phyloP scores from a whole-genome alignment of 1,139 yeast species.

The Zygoascus hellenicus region DNA sequence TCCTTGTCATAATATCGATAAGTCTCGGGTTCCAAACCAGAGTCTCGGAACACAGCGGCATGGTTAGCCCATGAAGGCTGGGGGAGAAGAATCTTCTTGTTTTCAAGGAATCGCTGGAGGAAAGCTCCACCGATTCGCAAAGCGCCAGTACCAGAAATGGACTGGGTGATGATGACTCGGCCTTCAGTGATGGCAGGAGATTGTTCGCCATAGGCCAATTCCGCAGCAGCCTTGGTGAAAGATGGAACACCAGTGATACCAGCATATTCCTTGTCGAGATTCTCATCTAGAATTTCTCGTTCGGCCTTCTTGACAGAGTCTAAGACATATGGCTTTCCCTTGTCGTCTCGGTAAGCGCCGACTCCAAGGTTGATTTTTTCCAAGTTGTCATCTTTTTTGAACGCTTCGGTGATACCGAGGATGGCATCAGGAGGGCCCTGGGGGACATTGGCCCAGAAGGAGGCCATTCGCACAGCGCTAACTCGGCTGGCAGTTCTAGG shows the following conservation, averaged over 20 bases:
- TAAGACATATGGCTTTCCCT: slow-evolving; percentile 90
- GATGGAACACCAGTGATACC: slow-evolving; percentile 74
- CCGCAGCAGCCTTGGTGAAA: slow-evolving; percentile 76
- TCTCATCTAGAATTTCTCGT: slow-evolving; percentile 30
- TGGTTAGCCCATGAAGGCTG: slow-evolving; percentile 78
- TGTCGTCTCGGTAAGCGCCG: slow-evolving; percentile 93
- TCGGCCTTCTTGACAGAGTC: slow-evolving; percentile 73
- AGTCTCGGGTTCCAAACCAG: slow-evolving; percentile 43
- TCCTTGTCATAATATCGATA: slow-evolving; percentile 66
- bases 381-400: slow-evolving; percentile 37
- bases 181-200: slow-evolving; percentile 38
- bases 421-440: slow-evolving; percentile 67
- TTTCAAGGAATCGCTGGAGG: slow-evolving; percentile 47
- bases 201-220: slow-evolving; percentile 44
- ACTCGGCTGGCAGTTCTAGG: slow-evolving; percentile 1
- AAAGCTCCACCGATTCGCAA: slow-evolving; percentile 62
- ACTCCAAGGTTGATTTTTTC: slow-evolving; percentile 87
- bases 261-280: slow-evolving; percentile 84
- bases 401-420: slow-evolving; percentile 59
- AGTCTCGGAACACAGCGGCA: slow-evolving; percentile 42
- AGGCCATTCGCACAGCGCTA: slow-evolving; percentile 22
- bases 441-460: slow-evolving; percentile 38
- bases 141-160: slow-evolving; percentile 72
- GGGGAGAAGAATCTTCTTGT: slow-evolving; percentile 50
- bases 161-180: slow-evolving; percentile 56